Conservation (phyloP, 768 basidiomycete species). For the Mycena olivaceomarginata region DNA sequence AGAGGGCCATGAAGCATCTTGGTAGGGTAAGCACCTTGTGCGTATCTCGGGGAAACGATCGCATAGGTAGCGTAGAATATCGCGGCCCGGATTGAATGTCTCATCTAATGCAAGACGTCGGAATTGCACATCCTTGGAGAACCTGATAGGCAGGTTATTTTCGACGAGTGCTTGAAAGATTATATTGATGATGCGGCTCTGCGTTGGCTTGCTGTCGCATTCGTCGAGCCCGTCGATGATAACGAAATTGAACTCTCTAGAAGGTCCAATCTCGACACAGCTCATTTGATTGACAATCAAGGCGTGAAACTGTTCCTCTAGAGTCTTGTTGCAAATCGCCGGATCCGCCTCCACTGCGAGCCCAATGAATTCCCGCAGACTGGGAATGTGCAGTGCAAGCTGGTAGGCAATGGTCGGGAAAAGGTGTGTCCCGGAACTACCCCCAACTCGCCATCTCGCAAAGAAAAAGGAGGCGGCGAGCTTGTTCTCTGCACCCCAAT, state of each 20-base stretch:
- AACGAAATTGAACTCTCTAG: not conserved
- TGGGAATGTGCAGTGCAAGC: not conserved
- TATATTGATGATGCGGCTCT: not conserved
- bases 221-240: not conserved
- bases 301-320: not conserved
- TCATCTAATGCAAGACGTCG: not conserved
- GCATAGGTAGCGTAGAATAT: not conserved
- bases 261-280: not conserved
- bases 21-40: not conserved
- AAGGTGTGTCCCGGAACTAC: not conserved
- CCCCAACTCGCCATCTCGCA: not conserved
- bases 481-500: not conserved
- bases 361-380: not conserved
- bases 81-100: not conserved
- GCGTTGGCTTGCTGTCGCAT: not conserved
- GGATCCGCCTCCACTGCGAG: conserved; percentile 5
- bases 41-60: not conserved
- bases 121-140: not conserved
- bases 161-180: not conserved
- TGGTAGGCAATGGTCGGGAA: conserved; percentile 15
- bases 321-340: not conserved
- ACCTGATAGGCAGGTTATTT: not conserved
- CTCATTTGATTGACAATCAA: no score
- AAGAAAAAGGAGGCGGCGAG: conserved; percentile 16
- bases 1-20: conserved; percentile 26